Evolutionary conservation across 2,329 filamentous ascomycete genomes (phyloP).

Genomic region (Aspergillus awamori): DNA sequence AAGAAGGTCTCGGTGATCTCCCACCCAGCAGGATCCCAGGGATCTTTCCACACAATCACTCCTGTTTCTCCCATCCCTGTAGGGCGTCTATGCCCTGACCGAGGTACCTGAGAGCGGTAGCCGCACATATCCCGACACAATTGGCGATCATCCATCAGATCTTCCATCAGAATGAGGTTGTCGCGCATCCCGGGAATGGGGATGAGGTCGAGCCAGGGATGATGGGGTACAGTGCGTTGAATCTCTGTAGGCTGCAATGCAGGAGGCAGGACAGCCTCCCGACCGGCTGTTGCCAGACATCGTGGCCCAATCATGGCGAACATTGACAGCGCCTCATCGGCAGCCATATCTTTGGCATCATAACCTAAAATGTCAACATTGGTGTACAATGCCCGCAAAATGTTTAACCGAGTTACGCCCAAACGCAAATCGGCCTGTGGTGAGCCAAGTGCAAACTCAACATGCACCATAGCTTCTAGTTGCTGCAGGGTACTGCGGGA

Average conservation of each 20-base stretch:
- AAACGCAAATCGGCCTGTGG: conserved; percentile 15
- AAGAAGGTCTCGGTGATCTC: conserved; percentile 33
- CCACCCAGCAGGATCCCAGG: conserved; percentile 35
- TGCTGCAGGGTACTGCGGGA: background rate
- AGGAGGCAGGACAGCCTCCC: background rate
- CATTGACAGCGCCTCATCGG: conserved; percentile 4
- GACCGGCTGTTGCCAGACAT: background rate
- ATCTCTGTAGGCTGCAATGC: conserved; percentile 17
- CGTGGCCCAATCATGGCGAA: background rate
- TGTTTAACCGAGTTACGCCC: conserved; percentile 17
- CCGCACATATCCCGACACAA: conserved; percentile 17
- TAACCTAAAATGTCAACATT: conserved; percentile 18
- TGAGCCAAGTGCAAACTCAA: background rate
- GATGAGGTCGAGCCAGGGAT: conserved; percentile 36
- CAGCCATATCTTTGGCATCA: conserved; percentile 4
- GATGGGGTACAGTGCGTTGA: conserved; percentile 20
- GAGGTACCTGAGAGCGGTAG: background rate
- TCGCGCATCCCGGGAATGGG: conserved; percentile 28
- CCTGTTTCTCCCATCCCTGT: conserved; percentile 16
- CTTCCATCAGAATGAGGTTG: conserved; percentile 21
- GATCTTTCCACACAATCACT: conserved; percentile 33
- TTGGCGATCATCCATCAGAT: conserved; percentile 27
- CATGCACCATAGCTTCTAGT: conserved; percentile 5
- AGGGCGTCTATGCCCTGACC: conserved; percentile 21
- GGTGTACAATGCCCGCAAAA: conserved; percentile 16